Base-by-base conservation (phyloP, 192 early-diverging fungal genomes). In the Linnemannia elongata region DNA sequence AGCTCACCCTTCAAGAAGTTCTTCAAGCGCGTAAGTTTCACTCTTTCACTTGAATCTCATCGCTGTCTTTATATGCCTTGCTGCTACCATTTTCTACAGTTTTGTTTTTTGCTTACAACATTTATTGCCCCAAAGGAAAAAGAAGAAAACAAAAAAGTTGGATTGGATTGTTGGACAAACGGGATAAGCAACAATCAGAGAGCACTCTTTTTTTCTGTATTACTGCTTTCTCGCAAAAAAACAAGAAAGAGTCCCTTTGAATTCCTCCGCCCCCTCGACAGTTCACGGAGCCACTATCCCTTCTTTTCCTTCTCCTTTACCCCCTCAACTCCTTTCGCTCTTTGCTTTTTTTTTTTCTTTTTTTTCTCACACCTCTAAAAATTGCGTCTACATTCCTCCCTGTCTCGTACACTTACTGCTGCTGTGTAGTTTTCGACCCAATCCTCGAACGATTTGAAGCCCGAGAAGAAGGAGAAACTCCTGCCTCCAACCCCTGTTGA, bases 21-120 rank as follows among this genome's bases (percentile, higher is more conserved):
- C 49, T 87, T 87, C n/a, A 87, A 87, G 42, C 85, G 80, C 55
- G 85, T 87, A 81, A 74, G 85, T 81, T 15, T 77, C 38, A 68
- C 41, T 27, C 38, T 15, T 0, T 27, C 10, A 2, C 6, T 77
- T 24, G 38, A 39, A 8, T 69, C 27, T 47, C 3, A 0, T 42
- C 6, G 9, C 24, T 30, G 6, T 33, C 1, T 41, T 1, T 42
- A 24, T 36, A 3, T 24, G 38, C 2, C 8, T 24, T 12, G 27
- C 27, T 33, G 8, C 33, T 66, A 30, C 6, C 30, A 27, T 8
- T 57, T 57, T 24, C 55, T 27, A 27, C 17, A 4, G 8, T 24
- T 57, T 12, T 57, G 7, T 27, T 30, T 24, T 3, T 20, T 60
- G 55, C 30, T 66, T 63, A 63, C 60, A 52, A 5, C 30, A 33